Conservation (phyloP, 148 eudicot species). For the Hydrangea macrophylla region DNA sequence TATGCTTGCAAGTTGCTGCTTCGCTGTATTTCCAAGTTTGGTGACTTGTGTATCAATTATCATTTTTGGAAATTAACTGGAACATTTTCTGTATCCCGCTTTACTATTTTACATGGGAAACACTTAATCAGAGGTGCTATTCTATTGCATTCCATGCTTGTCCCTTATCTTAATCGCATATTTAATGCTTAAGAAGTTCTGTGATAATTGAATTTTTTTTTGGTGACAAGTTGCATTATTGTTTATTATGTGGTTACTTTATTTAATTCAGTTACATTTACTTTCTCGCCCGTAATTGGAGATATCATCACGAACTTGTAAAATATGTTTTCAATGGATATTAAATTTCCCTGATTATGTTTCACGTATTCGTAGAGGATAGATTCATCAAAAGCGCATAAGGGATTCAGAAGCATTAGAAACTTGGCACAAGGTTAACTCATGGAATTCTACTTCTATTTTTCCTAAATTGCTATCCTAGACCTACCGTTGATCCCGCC, state of each 20-base stretch:
- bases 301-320: neutral
- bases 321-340: neutral
- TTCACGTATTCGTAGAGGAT: neutral
- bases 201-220: no score
- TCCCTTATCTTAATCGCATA: neutral
- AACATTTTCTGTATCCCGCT: no score
- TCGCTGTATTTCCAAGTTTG: neutral
- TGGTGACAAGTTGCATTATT: neutral
- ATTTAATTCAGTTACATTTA: neutral
- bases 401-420: neutral
- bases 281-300: neutral
- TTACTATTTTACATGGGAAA: no score
- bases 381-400: neutral
- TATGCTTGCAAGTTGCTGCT: neutral
- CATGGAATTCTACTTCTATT: neutral
- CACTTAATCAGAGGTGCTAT: neutral
- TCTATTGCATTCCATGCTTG: neutral
- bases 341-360: neutral
- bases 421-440: constrained; percentile 6
- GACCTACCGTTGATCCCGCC: no score
- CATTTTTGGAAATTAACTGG: no score
- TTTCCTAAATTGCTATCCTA: neutral
- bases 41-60: no score
- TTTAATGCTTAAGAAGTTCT: no score
- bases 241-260: neutral